Percentiles rank a stretch among this genome's conserved stretches.
phyloP scores from a whole-genome alignment of 108 stramenopile genomes.

The Cyclostephanos tholiformis region DNA sequence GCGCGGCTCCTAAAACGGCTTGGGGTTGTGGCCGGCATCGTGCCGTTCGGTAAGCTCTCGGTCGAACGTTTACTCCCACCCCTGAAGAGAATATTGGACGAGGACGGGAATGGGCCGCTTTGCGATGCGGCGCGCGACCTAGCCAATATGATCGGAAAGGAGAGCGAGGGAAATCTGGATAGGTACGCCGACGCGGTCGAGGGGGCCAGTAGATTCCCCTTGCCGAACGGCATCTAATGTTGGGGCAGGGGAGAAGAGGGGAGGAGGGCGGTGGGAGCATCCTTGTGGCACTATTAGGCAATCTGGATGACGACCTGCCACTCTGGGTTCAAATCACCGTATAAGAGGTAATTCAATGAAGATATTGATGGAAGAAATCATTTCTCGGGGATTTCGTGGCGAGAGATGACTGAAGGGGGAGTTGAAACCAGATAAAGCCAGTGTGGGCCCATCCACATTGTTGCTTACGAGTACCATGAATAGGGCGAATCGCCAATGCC shows the following conservation, averaged over 20 bases:
- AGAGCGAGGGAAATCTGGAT: not conserved
- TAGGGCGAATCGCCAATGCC: too few relatives aligned
- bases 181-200: not conserved
- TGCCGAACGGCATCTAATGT: not conserved
- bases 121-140: not conserved
- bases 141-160: not conserved
- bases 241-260: not conserved
- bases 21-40: slow-evolving; percentile 30
- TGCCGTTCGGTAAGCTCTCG: slow-evolving; percentile 21
- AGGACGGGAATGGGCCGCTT: not conserved
- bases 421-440: too few relatives aligned
- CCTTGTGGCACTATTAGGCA: too few relatives aligned
- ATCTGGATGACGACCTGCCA: too few relatives aligned
- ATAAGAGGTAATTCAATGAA: too few relatives aligned
- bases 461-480: too few relatives aligned
- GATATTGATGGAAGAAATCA: too few relatives aligned
- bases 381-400: too few relatives aligned
- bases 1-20: slow-evolving; percentile 5
- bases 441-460: too few relatives aligned
- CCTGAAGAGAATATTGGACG: not conserved
- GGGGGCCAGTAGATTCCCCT: not conserved
- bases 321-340: too few relatives aligned
- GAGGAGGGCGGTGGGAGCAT: too few relatives aligned
- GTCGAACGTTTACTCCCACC: slow-evolving; percentile 2
- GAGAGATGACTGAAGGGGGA: too few relatives aligned